phyloP scores from a whole-genome alignment of 1,139 yeast genomes.

The Lodderomyces beijingensis region DNA sequence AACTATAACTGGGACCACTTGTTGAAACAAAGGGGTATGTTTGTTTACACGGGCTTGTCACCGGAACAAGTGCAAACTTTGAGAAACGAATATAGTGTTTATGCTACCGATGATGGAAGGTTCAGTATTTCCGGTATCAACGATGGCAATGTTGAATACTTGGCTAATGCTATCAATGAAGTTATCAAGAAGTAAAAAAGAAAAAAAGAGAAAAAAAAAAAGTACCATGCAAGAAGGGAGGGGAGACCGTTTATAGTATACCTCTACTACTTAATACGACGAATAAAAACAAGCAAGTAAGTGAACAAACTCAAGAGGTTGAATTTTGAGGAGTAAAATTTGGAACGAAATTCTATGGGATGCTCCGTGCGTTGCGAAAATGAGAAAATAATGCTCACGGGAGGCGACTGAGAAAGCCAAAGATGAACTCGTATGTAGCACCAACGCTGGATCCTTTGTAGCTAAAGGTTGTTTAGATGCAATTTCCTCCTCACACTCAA shows the following conservation, averaged over 20 bases:
- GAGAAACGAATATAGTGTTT: slow-evolving; percentile 70
- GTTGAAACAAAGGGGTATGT: slow-evolving; percentile 92
- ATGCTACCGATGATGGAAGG: slow-evolving; percentile 86
- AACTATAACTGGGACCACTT: slow-evolving; percentile 82
- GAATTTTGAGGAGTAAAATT: too few relatives aligned
- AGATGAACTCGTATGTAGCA: too few relatives aligned
- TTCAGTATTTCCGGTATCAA: slow-evolving; percentile 90
- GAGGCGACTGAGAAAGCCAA: too few relatives aligned
- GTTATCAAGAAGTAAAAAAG: slow-evolving; percentile 31
- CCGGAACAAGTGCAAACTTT: slow-evolving; percentile 66
- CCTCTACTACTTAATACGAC: too few relatives aligned
- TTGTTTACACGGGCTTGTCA: slow-evolving; percentile 81
- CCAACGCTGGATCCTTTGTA: too few relatives aligned
- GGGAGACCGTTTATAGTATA: not conserved
- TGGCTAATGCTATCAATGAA: slow-evolving; percentile 70
- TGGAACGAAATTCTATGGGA: too few relatives aligned
- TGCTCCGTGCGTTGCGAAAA: too few relatives aligned
- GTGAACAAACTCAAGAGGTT: too few relatives aligned
- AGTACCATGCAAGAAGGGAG: not conserved
- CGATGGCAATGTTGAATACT: slow-evolving; percentile 71
- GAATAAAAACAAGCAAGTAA: too few relatives aligned
- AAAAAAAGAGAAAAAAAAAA: not conserved
- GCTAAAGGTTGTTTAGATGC: too few relatives aligned
- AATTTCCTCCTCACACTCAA: too few relatives aligned
- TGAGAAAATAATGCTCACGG: too few relatives aligned